A percentile compares a stretch with the other conserved stretches of the same genome.
These are phyloP conservation scores for Lyophyllum semitale DNA, from an alignment of 768 basidiomycete genomes.

Conservation along the genomic window DNA sequence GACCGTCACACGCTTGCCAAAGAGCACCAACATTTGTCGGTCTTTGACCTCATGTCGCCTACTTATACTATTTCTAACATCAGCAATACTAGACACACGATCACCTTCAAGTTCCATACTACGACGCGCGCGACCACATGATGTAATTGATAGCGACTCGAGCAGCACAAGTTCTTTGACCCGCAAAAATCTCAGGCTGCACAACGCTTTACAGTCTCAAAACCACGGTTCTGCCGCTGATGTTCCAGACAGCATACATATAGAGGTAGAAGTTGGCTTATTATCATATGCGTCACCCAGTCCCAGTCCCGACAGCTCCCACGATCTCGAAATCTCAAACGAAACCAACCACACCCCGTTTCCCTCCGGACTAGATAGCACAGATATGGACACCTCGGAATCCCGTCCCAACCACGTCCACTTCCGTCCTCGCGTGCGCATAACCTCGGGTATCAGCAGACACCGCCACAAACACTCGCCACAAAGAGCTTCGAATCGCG, in stretches of 20 bases:
- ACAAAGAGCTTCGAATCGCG: slow-evolving; percentile 6
- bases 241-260: background rate
- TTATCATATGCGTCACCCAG: slow-evolving; percentile 9
- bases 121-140: slow-evolving; percentile 2
- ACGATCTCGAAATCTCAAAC: slow-evolving; percentile 19
- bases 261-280: slow-evolving; percentile 1
- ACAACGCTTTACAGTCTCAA: slow-evolving; percentile 11
- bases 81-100: background rate
- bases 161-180: slow-evolving; percentile 12
- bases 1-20: background rate
- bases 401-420: slow-evolving; percentile 44
- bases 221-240: background rate
- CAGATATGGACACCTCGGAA: slow-evolving; percentile 12
- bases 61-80: background rate
- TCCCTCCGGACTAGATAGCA: slow-evolving; percentile 1
- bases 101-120: background rate
- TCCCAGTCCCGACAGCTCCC: slow-evolving; percentile 18
- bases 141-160: slow-evolving; percentile 4
- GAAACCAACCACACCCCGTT: slow-evolving; percentile 6
- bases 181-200: slow-evolving; percentile 15
- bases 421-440: slow-evolving; percentile 77
- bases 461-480: slow-evolving; percentile 32
- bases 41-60: background rate
- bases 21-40: slow-evolving; percentile 3
- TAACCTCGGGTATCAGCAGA: slow-evolving; percentile 66